Percentiles rank a stretch among this genome's conserved stretches.
These are phyloP conservation scores for Akebia trifoliata DNA, from an alignment of 164 flowering plant genomes.

Conservation along the genomic window DNA sequence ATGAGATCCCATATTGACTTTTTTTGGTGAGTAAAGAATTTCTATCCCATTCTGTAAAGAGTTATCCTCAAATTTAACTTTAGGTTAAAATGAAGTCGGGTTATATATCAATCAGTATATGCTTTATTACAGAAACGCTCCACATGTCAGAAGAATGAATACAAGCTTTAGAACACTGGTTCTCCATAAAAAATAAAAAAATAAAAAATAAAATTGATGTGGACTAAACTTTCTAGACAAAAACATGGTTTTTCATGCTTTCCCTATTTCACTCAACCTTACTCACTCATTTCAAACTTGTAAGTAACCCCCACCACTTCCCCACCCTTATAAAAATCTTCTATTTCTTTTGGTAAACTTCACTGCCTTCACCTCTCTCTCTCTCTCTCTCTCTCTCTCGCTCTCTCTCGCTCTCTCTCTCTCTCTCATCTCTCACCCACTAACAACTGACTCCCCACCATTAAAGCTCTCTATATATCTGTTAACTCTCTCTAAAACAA, in stretches of 20 bases:
- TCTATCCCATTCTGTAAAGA: too few relatives aligned
- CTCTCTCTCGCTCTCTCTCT: conserved; percentile 5
- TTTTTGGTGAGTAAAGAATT: too few relatives aligned
- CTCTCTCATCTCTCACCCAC: not conserved
- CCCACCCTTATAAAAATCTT: conserved; percentile 18
- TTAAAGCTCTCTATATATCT: not conserved
- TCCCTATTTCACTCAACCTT: not conserved
- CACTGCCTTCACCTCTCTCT: conserved; percentile 10
- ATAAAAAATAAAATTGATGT: too few relatives aligned
- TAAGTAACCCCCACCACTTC: not conserved
- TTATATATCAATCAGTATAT: too few relatives aligned
- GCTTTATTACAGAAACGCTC: too few relatives aligned
- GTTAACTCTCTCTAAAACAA: conserved; percentile 13
- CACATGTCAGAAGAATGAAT: too few relatives aligned
- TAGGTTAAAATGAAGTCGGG: too few relatives aligned
- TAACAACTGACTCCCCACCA: conserved; percentile 6
- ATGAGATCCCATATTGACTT: too few relatives aligned
- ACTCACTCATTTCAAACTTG: not conserved
- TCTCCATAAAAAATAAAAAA: too few relatives aligned
- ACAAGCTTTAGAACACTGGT: too few relatives aligned
- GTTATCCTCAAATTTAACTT: too few relatives aligned
- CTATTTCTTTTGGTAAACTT: conserved; percentile 3
- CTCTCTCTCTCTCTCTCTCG: conserved; percentile 6
- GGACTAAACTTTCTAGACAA: too few relatives aligned
- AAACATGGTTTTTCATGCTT: not conserved